phyloP scores from a whole-genome alignment of 2,329 filamentous ascomycete genomes.

The Ceratocystis cacaofunesta region DNA sequence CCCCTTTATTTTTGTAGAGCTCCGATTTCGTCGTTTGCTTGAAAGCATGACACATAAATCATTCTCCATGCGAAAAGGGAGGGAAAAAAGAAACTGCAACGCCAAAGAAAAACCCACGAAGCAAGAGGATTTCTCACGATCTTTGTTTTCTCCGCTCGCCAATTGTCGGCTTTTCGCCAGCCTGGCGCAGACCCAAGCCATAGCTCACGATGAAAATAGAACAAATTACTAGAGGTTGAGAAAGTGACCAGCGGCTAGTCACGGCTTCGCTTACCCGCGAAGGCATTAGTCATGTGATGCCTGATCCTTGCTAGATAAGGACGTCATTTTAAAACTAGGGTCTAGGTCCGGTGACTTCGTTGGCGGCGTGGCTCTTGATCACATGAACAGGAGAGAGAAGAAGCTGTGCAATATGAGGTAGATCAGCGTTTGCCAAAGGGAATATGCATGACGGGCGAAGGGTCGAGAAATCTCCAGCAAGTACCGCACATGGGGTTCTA shows the following conservation, averaged over 20 bases:
- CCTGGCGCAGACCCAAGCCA: not conserved
- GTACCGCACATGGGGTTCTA: not conserved
- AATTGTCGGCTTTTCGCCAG: slow-evolving; percentile 12
- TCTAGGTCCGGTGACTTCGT: not conserved
- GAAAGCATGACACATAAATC: not conserved
- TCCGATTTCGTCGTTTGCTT: not conserved
- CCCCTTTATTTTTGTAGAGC: not conserved
- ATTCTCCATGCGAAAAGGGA: not conserved
- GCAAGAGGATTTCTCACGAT: not conserved
- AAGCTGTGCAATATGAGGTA: not conserved
- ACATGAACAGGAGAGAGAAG: not conserved
- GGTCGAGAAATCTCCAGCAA: not conserved
- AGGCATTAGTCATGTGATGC: not conserved
- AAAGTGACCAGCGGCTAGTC: not conserved
- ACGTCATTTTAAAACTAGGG: not conserved
- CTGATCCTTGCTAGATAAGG: not conserved
- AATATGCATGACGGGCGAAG: not conserved
- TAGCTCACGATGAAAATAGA: not conserved
- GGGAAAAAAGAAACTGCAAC: not conserved
- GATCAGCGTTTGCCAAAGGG: not conserved
- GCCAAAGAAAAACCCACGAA: not conserved
- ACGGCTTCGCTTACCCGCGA: not conserved
- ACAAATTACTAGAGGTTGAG: not conserved
- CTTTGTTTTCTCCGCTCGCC: slow-evolving; percentile 2
- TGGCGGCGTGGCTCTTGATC: not conserved